Evolutionary conservation across 176 grass and related monocot genomes (phyloP).

Genomic region (Chloris gayana): DNA sequence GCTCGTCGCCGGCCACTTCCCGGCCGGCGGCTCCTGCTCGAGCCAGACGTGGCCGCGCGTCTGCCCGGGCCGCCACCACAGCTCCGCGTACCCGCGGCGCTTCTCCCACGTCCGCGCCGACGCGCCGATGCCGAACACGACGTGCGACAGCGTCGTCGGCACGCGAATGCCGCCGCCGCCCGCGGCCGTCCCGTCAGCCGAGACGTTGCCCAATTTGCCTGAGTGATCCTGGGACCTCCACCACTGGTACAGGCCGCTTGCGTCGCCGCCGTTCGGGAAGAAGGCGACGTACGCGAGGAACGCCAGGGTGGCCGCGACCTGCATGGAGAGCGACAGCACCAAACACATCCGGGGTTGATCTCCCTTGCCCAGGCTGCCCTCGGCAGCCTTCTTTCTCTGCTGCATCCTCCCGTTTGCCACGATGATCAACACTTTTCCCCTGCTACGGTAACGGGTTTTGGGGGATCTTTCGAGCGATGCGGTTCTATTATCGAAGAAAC

Average conservation of each 20-base stretch:
- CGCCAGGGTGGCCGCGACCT: constrained; percentile 56
- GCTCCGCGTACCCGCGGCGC: constrained; percentile 65
- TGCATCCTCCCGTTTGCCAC: constrained; percentile 6
- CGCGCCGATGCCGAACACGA: constrained; percentile 83
- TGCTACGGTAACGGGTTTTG: constrained; percentile 3
- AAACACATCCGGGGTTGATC: constrained; percentile 47
- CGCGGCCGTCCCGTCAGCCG: neutral
- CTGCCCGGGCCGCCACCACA: constrained; percentile 72
- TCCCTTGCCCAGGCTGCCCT: neutral
- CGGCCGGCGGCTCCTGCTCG: constrained; percentile 60
- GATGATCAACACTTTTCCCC: constrained; percentile 28
- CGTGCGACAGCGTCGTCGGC: constrained; percentile 68
- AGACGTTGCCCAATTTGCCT: constrained; percentile 5
- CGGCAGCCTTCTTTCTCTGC: constrained; percentile 50
- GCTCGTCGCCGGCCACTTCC: constrained; percentile 50
- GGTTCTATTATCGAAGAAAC: neutral
- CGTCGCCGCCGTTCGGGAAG: constrained; percentile 42
- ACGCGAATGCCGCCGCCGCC: neutral
- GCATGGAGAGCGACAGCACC: constrained; percentile 46
- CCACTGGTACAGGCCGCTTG: constrained; percentile 36
- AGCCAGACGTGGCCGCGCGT: constrained; percentile 89
- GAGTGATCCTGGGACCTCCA: constrained; percentile 39
- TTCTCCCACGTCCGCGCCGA: constrained; percentile 65
- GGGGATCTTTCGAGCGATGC: constrained; percentile 19
- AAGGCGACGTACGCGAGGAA: constrained; percentile 65